Conservation (phyloP, 345 rosid genomes). For the Pugionium dolabratum region DNA sequence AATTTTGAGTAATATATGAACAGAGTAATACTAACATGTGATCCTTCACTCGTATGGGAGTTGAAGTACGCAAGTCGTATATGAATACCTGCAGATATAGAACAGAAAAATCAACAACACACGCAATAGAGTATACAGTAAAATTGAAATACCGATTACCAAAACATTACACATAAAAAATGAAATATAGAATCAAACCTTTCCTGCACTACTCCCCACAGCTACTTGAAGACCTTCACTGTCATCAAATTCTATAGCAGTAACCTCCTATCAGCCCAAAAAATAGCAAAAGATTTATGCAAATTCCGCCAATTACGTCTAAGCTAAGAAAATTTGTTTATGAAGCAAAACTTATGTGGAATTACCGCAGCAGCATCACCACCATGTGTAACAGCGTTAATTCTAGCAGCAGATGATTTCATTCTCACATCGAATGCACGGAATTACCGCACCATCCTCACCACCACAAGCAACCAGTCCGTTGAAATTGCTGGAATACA, state of each 20-base stretch:
- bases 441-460: constrained; percentile 91
- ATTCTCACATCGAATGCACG: constrained; percentile 87
- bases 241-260: constrained; percentile 79
- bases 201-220: constrained; percentile 82
- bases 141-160: not conserved
- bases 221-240: constrained; percentile 79
- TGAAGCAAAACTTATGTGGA: constrained; percentile 21
- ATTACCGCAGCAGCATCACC: constrained; percentile 68
- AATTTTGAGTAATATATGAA: not conserved
- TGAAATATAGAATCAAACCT: constrained; percentile 52
- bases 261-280: constrained; percentile 65
- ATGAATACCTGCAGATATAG: constrained; percentile 64
- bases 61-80: constrained; percentile 86
- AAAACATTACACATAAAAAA: not conserved
- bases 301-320: not conserved
- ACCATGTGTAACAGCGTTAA: constrained; percentile 70
- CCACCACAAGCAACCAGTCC: constrained; percentile 98
- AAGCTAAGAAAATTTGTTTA: constrained; percentile 15
- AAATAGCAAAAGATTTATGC: constrained; percentile 1
- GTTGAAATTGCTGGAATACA: constrained; percentile 65
- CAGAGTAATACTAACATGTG: constrained; percentile 69
- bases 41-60: constrained; percentile 77
- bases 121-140: not conserved
- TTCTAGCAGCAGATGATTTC: constrained; percentile 79
- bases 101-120: constrained; percentile 16